Conservation (phyloP, 148 eudicot genomes). For the Amaranthus cruentus region DNA sequence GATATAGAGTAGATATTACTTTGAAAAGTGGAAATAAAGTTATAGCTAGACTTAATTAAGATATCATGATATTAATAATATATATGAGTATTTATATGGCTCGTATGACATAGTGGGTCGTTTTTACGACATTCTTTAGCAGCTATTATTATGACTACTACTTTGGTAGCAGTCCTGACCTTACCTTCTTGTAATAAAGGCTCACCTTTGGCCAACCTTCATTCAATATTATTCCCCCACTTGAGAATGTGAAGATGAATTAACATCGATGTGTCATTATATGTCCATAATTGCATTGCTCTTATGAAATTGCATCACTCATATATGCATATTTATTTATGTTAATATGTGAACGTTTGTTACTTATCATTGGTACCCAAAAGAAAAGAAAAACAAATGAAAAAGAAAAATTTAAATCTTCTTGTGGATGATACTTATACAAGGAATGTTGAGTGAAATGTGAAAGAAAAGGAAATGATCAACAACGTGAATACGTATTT, state of each 20-base stretch:
- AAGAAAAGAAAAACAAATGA: not conserved
- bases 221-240: slow-evolving; percentile 14
- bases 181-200: not conserved
- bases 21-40: not conserved
- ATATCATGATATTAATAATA: not conserved
- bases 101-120: slow-evolving; percentile 12
- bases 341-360: no score
- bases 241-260: not conserved
- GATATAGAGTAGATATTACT: not conserved
- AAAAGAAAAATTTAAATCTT: not conserved
- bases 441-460: no score
- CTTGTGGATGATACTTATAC: not conserved
- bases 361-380: no score
- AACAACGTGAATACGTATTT: no score
- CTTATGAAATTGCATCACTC: not conserved
- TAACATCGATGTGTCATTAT: not conserved
- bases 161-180: slow-evolving; percentile 1
- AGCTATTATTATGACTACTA: slow-evolving; percentile 13
- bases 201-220: not conserved
- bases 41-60: no score
- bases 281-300: not conserved
- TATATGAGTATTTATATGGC: not conserved
- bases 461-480: no score
- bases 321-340: no score
- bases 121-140: slow-evolving; percentile 21